phyloP scores from a whole-genome alignment of 2,329 filamentous ascomycete species.

The Arachnomyces sp. region DNA sequence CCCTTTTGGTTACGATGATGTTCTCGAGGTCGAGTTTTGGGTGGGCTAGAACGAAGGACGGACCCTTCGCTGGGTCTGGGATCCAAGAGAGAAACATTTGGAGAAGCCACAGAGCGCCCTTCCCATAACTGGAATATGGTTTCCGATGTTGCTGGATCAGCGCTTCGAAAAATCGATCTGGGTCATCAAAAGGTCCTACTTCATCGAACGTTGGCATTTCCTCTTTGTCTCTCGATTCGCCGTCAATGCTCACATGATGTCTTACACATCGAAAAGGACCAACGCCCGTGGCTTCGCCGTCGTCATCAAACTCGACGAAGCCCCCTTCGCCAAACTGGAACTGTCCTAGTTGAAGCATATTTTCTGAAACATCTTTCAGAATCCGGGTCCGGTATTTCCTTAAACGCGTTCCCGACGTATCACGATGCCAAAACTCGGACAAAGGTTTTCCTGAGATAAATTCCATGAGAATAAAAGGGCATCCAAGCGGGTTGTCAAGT shows the following conservation, averaged over 20 bases:
- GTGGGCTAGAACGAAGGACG: slow-evolving; percentile 20
- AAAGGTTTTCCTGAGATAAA: slow-evolving; percentile 18
- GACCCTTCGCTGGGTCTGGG: slow-evolving; percentile 4
- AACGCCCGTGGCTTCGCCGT: slow-evolving; percentile 7
- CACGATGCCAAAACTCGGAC: slow-evolving; percentile 22
- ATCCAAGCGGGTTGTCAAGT: slow-evolving; percentile 15
- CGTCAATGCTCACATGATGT: slow-evolving; percentile 9
- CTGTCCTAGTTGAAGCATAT: slow-evolving; percentile 16
- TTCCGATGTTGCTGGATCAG: background rate
- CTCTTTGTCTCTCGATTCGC: slow-evolving; percentile 8
- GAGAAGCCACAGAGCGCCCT: slow-evolving; percentile 3
- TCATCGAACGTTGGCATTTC: no score
- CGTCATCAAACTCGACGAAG: slow-evolving; percentile 7
- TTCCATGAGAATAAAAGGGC: slow-evolving; percentile 23
- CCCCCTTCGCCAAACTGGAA: slow-evolving; percentile 12
- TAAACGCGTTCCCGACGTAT: slow-evolving; percentile 3
- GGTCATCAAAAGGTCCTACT: slow-evolving; percentile 4
- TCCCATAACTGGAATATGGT: no score
- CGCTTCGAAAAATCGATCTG: slow-evolving; percentile 4
- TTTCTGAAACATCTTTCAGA: slow-evolving; percentile 13
- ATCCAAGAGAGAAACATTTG: slow-evolving; percentile 14
- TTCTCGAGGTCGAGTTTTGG: slow-evolving; percentile 25
- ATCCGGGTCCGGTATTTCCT: slow-evolving; percentile 9
- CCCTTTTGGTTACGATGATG: slow-evolving; percentile 22
- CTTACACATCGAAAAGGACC: background rate